Base-by-base conservation (phyloP, 2,329 filamentous ascomycete species). In the Aspergillus latus region DNA sequence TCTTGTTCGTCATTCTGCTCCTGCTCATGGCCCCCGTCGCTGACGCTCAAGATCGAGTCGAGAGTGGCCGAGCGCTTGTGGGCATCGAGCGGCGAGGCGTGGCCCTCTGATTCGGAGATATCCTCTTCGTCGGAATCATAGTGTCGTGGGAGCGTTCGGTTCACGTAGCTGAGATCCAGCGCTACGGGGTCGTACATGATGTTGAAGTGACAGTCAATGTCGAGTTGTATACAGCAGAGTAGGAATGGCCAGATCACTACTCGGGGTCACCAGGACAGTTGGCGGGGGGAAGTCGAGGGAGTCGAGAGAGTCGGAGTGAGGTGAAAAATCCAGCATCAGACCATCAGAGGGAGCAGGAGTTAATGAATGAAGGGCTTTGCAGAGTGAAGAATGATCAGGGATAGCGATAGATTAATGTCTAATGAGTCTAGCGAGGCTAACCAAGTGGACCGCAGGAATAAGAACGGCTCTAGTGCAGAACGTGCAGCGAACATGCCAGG, bases 81-180 rank as follows among this genome's bases (percentile, higher is more conserved):
- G 37, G 21, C 21, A 21, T 69, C 66, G 21, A 70, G 59, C 1
- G 68, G 68, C 16, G 72, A 72, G 21, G 21, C 21, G 59, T 67
- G 58, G 40, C 70, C 66, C 56, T 74, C 71, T 1, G 72, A 71
- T 57, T 74, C 72, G 10, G 72, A 74, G 5, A 70, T 64, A 44
- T 70, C 71, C 58, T 74, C 72, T 57, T 74, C 72, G 28, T 74
- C 72, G 9, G 72, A 74, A 46, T 74, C 71, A 58, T 74, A 74
- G 29, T 66, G 66, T 40, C 64, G 66, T 45, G 70, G 70, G 11
- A 72, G 63, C 42, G 66, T 68, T 34, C 64, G 62, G 56, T 66
- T 69, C 58, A 70, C 59, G 53, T 69, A 69, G 40, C 67, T 64
- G 50, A 74, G 61, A 45, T 64, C 61, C 21, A 72, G 52, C 7